phyloP scores from a whole-genome alignment of 345 rosid species.

The Balakata baccata region DNA sequence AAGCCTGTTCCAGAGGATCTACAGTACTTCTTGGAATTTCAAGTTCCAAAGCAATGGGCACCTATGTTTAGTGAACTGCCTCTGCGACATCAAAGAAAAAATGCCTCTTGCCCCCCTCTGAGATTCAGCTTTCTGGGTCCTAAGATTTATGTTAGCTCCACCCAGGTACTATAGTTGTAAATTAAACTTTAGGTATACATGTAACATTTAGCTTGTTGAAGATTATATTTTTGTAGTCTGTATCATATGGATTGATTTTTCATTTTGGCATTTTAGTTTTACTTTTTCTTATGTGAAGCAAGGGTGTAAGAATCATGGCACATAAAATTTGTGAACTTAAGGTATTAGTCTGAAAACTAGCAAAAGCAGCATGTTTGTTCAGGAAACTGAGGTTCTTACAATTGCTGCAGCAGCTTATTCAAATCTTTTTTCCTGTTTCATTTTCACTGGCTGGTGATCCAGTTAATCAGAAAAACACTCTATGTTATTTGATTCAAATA shows the following conservation, averaged over 20 bases:
- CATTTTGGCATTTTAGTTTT: neutral
- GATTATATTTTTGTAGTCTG: neutral
- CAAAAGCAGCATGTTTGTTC: neutral
- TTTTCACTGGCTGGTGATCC: neutral
- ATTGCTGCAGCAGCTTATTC: neutral
- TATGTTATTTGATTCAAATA: neutral
- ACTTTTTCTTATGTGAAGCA: neutral
- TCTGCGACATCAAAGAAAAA: conserved; percentile 57
- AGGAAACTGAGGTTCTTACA: neutral
- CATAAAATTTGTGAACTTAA: neutral
- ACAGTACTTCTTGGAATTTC: conserved; percentile 64
- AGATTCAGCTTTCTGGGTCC: conserved; percentile 62
- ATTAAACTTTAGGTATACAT: too few relatives aligned
- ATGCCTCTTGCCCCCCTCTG: conserved; percentile 49
- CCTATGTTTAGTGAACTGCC: conserved; percentile 70
- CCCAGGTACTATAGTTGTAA: conserved; percentile 37
- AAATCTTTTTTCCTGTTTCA: neutral
- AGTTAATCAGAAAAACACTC: neutral
- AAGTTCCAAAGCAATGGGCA: conserved; percentile 78
- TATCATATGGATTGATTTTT: neutral
- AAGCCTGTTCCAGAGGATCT: conserved; percentile 57
- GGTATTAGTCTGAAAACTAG: neutral
- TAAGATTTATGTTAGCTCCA: conserved; percentile 45
- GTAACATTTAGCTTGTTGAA: too few relatives aligned
- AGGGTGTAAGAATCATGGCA: neutral